Percentiles rank a stretch among this genome's conserved stretches.
Conservation (phyloP, 2,329 filamentous ascomycete genomes). For the Colletotrichum sp. region DNA sequence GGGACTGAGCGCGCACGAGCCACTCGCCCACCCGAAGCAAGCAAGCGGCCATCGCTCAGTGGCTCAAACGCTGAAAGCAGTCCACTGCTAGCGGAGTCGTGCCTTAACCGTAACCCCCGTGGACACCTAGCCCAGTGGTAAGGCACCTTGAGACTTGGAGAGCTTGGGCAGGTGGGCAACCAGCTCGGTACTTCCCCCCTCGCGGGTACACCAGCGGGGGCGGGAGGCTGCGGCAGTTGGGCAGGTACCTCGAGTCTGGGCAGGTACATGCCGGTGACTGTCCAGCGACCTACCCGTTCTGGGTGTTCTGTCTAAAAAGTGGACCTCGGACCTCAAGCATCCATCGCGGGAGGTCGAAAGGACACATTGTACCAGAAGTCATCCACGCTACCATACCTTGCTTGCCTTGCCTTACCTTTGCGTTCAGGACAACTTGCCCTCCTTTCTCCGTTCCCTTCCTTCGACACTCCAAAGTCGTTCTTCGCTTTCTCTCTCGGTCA, state of each 20-base stretch:
- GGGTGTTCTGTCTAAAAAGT: slow-evolving; percentile 18
- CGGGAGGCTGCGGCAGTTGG: neutral
- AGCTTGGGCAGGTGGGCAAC: neutral
- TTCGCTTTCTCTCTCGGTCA: neutral
- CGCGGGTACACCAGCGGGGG: neutral
- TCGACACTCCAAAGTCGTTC: slow-evolving; percentile 3
- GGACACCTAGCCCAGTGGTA: neutral
- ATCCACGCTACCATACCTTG: slow-evolving; percentile 2
- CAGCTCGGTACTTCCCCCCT: slow-evolving; percentile 4
- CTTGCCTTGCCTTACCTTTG: neutral
- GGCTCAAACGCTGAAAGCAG: slow-evolving; percentile 7
- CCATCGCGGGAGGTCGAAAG: slow-evolving; percentile 20
- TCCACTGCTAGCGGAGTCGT: slow-evolving; percentile 15
- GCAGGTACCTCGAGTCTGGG: neutral
- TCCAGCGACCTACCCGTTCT: slow-evolving; percentile 16
- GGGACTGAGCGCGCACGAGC: slow-evolving; percentile 7
- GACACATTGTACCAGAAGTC: slow-evolving; percentile 21
- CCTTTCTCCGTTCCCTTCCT: neutral
- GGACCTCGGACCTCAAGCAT: slow-evolving; percentile 17
- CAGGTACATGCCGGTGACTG: neutral
- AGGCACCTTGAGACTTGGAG: neutral
- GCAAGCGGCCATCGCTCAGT: slow-evolving; percentile 9
- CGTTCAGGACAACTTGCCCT: slow-evolving; percentile 18
- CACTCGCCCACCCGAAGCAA: neutral
- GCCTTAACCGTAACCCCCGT: slow-evolving; percentile 5